These are phyloP conservation scores for Penicillium dipodomyicola DNA, from an alignment of 495 filamentous ascomycete species.

Conservation along the genomic window DNA sequence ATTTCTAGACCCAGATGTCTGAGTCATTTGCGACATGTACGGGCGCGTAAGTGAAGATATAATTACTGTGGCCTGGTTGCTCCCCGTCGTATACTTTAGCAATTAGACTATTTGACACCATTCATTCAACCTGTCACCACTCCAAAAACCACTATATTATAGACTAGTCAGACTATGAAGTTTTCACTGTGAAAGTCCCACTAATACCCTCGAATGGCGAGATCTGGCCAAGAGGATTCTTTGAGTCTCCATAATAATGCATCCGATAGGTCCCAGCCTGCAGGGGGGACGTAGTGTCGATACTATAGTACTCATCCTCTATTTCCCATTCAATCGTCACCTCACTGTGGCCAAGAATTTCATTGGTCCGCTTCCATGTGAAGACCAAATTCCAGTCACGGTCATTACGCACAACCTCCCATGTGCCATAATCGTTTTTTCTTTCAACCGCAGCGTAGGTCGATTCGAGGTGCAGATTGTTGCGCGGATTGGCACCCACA, in stretches of 20 bases:
- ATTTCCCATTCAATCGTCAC: slow-evolving; percentile 80
- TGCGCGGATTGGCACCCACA: slow-evolving; percentile 86
- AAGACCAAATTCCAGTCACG: slow-evolving; percentile 30
- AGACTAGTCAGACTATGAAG: slow-evolving; percentile 8
- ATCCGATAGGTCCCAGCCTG: slow-evolving; percentile 70
- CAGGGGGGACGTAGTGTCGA: slow-evolving; percentile 39
- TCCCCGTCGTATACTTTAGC: not conserved
- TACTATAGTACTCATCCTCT: slow-evolving; percentile 50
- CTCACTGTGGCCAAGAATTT: slow-evolving; percentile 71
- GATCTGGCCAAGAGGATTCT: slow-evolving; percentile 64
- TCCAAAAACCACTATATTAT: not conserved
- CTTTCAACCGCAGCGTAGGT: slow-evolving; percentile 81
- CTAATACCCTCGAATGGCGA: slow-evolving; percentile 74
- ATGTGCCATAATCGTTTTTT: slow-evolving; percentile 50
- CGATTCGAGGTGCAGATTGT: slow-evolving; percentile 74
- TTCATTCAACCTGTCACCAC: not conserved
- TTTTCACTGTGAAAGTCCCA: slow-evolving; percentile 56
- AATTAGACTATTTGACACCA: not conserved
- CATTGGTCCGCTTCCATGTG: slow-evolving; percentile 69
- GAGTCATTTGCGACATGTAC: not conserved
- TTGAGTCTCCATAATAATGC: slow-evolving; percentile 83
- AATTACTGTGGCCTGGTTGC: not conserved
- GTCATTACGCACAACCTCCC: slow-evolving; percentile 58
- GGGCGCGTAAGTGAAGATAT: slow-evolving; percentile 6
- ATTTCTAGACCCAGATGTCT: not conserved